Evolutionary conservation across 148 eudicot genomes (phyloP).

Genomic region (Salicornia ramosissima): DNA sequence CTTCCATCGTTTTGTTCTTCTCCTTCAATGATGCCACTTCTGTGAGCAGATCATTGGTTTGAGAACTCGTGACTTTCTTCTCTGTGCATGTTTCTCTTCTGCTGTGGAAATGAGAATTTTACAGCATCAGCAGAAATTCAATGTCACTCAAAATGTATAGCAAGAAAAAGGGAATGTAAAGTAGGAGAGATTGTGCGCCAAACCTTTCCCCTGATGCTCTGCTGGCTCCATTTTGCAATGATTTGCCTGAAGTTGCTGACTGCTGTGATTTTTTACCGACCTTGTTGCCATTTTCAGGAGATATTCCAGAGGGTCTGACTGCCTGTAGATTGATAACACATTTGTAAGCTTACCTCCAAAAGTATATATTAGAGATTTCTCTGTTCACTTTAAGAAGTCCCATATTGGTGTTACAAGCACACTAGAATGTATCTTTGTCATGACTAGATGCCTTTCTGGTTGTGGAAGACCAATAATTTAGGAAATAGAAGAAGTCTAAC

Average conservation of each 20-base stretch:
- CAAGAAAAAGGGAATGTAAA: background rate
- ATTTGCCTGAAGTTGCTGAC: slow-evolving; percentile 22
- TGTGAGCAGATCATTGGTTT: slow-evolving; percentile 29
- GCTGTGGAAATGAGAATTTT: slow-evolving; percentile 25
- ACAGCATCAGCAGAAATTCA: background rate
- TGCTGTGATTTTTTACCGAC: slow-evolving; percentile 31
- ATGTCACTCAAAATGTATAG: background rate
- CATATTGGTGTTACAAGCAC: background rate
- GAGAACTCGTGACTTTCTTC: slow-evolving; percentile 24
- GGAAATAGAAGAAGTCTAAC: background rate
- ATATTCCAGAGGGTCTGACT: slow-evolving; percentile 30
- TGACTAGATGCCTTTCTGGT: background rate
- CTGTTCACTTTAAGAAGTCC: background rate
- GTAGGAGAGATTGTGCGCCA: background rate
- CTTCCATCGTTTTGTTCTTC: slow-evolving; percentile 58
- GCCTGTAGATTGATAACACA: slow-evolving; percentile 27
- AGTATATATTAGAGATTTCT: background rate
- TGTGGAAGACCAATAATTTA: background rate
- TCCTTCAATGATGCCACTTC: slow-evolving; percentile 53
- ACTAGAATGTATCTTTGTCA: background rate
- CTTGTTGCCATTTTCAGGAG: slow-evolving; percentile 35
- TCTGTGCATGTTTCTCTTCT: slow-evolving; percentile 27
- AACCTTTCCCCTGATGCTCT: slow-evolving; percentile 39
- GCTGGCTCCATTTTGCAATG: slow-evolving; percentile 31
- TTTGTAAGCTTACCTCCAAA: slow-evolving; percentile 3